Conservation (phyloP, 1,284 basidiomycete species). For the Dichomitus squalens region DNA sequence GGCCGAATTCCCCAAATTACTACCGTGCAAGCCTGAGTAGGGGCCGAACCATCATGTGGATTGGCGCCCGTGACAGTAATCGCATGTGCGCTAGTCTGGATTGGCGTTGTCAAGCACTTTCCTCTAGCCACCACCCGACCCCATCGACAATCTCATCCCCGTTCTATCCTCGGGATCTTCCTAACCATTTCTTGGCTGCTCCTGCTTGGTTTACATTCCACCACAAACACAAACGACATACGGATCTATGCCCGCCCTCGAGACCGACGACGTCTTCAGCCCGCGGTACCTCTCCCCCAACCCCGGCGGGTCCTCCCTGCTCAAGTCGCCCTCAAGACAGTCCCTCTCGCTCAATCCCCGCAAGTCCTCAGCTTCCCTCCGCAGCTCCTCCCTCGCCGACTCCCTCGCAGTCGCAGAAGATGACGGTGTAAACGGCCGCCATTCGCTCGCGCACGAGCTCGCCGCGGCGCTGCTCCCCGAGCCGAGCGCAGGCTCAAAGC, state of each 20-base stretch:
- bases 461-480: slow-evolving; percentile 83
- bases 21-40: no score
- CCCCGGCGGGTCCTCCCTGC: slow-evolving; percentile 31
- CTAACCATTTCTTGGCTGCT: neutral
- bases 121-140: slow-evolving; percentile 20
- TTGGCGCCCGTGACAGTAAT: no score
- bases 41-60: no score
- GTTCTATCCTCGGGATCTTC: slow-evolving; percentile 3
- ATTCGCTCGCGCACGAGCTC: slow-evolving; percentile 81
- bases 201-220: neutral
- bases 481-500: slow-evolving; percentile 69
- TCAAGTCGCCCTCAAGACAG: slow-evolving; percentile 51
- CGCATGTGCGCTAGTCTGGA: no score
- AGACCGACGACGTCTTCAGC: slow-evolving; percentile 26
- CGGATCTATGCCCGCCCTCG: slow-evolving; percentile 22
- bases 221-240: no score
- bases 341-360: slow-evolving; percentile 41
- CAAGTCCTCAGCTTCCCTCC: slow-evolving; percentile 48
- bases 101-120: slow-evolving; percentile 24
- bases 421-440: slow-evolving; percentile 48
- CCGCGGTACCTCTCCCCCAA: slow-evolving; percentile 27
- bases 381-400: slow-evolving; percentile 38
- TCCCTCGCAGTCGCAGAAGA: slow-evolving; percentile 34
- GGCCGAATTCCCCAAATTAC: no score
- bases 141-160: neutral